Evolutionary conservation across 495 filamentous ascomycete genomes (phyloP).

Genomic region (Talaromyces nanjingensis): DNA sequence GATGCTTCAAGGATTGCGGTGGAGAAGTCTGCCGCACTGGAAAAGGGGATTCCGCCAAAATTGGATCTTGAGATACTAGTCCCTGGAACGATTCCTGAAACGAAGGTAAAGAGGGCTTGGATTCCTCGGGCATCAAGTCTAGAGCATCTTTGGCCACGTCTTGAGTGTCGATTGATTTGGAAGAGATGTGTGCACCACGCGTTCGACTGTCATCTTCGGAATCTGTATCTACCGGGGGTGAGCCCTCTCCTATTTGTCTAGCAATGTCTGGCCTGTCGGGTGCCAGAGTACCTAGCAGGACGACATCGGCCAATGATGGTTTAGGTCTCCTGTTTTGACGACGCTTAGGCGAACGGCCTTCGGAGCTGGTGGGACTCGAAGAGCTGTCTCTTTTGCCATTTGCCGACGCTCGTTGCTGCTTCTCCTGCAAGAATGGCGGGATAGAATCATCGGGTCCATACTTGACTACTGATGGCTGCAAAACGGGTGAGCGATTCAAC

Average conservation of each 20-base stretch:
- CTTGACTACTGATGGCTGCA: conserved; percentile 18
- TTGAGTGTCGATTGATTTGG: background rate
- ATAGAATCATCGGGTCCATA: conserved; percentile 17
- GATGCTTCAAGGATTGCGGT: background rate
- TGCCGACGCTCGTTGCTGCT: conserved; percentile 19
- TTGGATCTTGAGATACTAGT: background rate
- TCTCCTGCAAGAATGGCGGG: conserved; percentile 15
- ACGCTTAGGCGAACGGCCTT: conserved; percentile 30
- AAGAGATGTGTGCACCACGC: background rate
- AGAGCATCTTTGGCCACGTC: background rate
- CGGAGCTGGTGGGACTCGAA: conserved; percentile 18
- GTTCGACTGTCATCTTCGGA: conserved; percentile 14
- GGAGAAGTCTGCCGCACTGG: conserved; percentile 1
- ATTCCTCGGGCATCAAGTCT: background rate
- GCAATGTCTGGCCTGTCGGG: conserved; percentile 41
- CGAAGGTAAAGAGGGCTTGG: background rate
- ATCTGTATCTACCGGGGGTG: conserved; percentile 12
- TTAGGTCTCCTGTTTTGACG: conserved; percentile 23
- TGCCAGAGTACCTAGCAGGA: conserved; percentile 41
- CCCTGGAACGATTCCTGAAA: background rate
- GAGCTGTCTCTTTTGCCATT: conserved; percentile 11
- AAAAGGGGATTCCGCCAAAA: background rate
- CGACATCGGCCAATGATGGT: conserved; percentile 28
- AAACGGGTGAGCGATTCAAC: conserved; percentile 22
- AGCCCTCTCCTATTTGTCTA: conserved; percentile 17